Conservation (phyloP, 2,329 filamentous ascomycete genomes). For the Chrysoporthe austroafricana region DNA sequence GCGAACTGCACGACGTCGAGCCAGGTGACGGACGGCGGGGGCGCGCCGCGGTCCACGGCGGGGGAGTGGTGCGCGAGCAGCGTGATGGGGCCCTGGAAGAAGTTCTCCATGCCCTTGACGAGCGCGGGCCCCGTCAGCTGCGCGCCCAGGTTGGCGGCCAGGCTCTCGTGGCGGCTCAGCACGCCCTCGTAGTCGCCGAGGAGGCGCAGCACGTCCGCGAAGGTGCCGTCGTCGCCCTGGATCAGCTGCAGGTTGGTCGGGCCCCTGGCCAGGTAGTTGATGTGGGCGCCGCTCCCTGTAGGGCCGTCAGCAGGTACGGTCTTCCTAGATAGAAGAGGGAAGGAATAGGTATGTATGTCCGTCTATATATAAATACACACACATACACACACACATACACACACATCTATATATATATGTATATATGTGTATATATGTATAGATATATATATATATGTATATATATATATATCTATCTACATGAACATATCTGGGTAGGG, state of each 20-base stretch:
- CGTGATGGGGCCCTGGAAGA: constrained; percentile 80
- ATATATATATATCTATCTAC: no score
- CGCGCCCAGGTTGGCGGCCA: constrained; percentile 83
- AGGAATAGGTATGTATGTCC: no score
- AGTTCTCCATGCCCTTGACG: constrained; percentile 81
- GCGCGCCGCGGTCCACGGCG: no score
- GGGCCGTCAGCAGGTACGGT: constrained; percentile 19
- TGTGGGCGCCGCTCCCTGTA: constrained; percentile 44
- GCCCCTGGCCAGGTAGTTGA: constrained; percentile 58
- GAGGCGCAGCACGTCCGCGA: constrained; percentile 72
- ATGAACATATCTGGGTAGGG: not conserved
- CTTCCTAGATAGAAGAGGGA: not conserved
- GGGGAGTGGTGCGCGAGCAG: constrained; percentile 50
- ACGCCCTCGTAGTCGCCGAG: constrained; percentile 82
- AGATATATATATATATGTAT: no score
- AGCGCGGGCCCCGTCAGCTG: constrained; percentile 81
- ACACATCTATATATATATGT: no score
- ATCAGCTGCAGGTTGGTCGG: constrained; percentile 53
- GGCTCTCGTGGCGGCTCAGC: constrained; percentile 81
- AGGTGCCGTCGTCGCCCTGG: constrained; percentile 65
- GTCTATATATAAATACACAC: no score
- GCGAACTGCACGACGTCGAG: constrained; percentile 85
- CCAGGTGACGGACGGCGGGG: constrained; percentile 66
- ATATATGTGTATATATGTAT: no score
- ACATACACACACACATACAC: no score